These are phyloP conservation scores for Rutstroemia sp. DNA, from an alignment of 2,329 filamentous ascomycete species.

Conservation along the genomic window DNA sequence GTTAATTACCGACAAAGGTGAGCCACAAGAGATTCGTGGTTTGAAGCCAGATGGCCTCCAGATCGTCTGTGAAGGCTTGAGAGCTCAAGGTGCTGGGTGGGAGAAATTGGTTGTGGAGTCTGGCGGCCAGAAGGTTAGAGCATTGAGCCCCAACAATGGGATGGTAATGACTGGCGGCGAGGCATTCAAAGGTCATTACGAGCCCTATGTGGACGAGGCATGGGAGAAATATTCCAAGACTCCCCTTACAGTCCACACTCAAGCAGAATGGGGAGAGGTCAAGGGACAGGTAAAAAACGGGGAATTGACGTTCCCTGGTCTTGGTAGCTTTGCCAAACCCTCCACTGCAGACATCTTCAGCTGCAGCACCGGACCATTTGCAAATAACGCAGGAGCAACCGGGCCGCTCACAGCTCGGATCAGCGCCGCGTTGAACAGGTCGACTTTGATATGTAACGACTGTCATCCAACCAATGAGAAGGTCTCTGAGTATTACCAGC, in stretches of 20 bases:
- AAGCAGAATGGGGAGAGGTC: slow-evolving; percentile 47
- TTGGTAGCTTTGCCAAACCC: slow-evolving; percentile 48
- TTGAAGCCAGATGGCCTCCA: slow-evolving; percentile 48
- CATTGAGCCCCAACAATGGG: slow-evolving; percentile 36
- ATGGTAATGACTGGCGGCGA: slow-evolving; percentile 37
- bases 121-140: slow-evolving; percentile 31
- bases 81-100: slow-evolving; percentile 54
- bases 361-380: slow-evolving; percentile 57
- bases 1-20: slow-evolving; percentile 37
- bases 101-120: slow-evolving; percentile 40
- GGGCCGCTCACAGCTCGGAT: slow-evolving; percentile 20
- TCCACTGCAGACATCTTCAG: slow-evolving; percentile 57
- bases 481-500: slow-evolving; percentile 46
- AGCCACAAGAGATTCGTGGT: slow-evolving; percentile 46
- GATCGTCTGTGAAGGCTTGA: slow-evolving; percentile 45
- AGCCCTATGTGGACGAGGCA: slow-evolving; percentile 38
- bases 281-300: slow-evolving; percentile 37
- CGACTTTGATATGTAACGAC: slow-evolving; percentile 29
- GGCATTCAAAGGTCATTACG: slow-evolving; percentile 37
- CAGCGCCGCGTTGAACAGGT: slow-evolving; percentile 23
- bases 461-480: slow-evolving; percentile 41
- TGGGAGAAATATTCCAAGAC: slow-evolving; percentile 35
- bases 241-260: slow-evolving; percentile 55
- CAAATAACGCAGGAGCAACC: slow-evolving; percentile 23
- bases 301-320: slow-evolving; percentile 32